Conservation (phyloP, 805 yeast species). For the Ogataea methanolica region DNA sequence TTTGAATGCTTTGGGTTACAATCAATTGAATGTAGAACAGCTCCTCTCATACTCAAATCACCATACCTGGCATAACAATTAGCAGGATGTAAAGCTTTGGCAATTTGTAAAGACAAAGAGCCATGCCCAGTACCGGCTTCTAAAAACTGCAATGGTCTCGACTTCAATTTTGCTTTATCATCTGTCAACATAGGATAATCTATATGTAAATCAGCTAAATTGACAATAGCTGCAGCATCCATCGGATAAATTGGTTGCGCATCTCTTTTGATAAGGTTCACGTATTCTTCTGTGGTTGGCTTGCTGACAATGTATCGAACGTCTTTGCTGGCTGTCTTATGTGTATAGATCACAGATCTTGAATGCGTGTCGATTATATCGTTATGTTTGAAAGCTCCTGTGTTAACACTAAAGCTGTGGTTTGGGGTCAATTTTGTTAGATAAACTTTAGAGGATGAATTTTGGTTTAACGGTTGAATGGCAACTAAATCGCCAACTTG, state of each 20-base stretch:
- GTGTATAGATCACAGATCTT: conserved; percentile 26
- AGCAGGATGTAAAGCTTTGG: conserved; percentile 39
- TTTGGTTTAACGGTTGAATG: conserved; percentile 23
- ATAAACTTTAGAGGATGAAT: conserved; percentile 22
- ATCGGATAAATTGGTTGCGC: conserved; percentile 50
- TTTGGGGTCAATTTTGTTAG: conserved; percentile 25
- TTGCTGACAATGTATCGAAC: conserved; percentile 31
- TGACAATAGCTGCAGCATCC: conserved; percentile 45
- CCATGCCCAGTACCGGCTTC: conserved; percentile 59
- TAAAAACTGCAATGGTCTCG: conserved; percentile 35
- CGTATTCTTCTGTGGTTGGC: conserved; percentile 45
- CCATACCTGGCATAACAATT: conserved; percentile 30
- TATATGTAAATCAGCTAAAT: conserved; percentile 41
- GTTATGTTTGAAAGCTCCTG: conserved; percentile 31
- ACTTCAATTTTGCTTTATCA: conserved; percentile 6
- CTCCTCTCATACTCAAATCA: conserved; percentile 32
- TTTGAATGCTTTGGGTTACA: conserved; percentile 34
- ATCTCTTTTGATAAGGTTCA: conserved; percentile 34
- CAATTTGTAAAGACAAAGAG: conserved; percentile 40
- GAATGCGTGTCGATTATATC: conserved; percentile 36
- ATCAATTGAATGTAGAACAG: conserved; percentile 43
- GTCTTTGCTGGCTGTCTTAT: conserved; percentile 8
- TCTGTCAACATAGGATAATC: conserved; percentile 31
- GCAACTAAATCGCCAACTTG: conserved; percentile 30
- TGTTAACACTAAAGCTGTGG: conserved; percentile 15